A percentile compares a stretch with the other conserved stretches of the same genome.
Evolutionary conservation across 2,329 filamentous ascomycete genomes (phyloP).

Genomic region (Apiospora hydei): DNA sequence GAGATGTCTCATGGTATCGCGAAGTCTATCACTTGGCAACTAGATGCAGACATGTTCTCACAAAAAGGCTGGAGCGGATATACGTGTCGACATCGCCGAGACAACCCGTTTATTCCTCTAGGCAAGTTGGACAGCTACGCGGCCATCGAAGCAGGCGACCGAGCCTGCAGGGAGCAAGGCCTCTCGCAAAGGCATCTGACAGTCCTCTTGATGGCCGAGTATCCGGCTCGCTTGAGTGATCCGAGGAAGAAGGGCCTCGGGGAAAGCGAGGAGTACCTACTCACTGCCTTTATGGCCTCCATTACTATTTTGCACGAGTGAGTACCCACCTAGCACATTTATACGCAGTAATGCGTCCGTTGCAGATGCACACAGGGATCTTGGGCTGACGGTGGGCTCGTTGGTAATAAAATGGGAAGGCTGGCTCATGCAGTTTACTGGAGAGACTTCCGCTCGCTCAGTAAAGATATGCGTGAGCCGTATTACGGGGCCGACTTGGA

Average conservation of each 20-base stretch:
- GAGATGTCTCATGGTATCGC: slow-evolving; percentile 33
- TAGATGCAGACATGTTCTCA: slow-evolving; percentile 41
- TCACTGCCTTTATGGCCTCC: slow-evolving; percentile 44
- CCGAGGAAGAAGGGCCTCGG: slow-evolving; percentile 28
- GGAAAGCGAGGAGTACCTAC: slow-evolving; percentile 42
- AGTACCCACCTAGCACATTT: slow-evolving; percentile 26
- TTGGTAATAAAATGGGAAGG: slow-evolving; percentile 25
- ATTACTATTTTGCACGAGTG: slow-evolving; percentile 45
- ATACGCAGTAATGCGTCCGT: background rate
- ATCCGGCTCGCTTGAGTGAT: slow-evolving; percentile 37
- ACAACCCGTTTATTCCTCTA: slow-evolving; percentile 29
- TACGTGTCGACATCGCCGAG: slow-evolving; percentile 42
- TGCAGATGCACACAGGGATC: background rate
- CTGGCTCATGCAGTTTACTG: slow-evolving; percentile 45
- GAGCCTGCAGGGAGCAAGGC: slow-evolving; percentile 26
- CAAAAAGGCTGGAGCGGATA: slow-evolving; percentile 43
- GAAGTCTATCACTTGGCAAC: slow-evolving; percentile 40
- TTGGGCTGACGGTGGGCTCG: background rate
- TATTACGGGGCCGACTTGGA: slow-evolving; percentile 46
- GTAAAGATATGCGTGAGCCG: slow-evolving; percentile 39
- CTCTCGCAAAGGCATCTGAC: slow-evolving; percentile 35
- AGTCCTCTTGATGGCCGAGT: slow-evolving; percentile 41
- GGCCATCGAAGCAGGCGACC: slow-evolving; percentile 37
- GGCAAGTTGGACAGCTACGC: slow-evolving; percentile 37
- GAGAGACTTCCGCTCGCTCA: slow-evolving; percentile 40